Base-by-base conservation (phyloP, 495 filamentous ascomycete species). In the Podospora comata region DNA sequence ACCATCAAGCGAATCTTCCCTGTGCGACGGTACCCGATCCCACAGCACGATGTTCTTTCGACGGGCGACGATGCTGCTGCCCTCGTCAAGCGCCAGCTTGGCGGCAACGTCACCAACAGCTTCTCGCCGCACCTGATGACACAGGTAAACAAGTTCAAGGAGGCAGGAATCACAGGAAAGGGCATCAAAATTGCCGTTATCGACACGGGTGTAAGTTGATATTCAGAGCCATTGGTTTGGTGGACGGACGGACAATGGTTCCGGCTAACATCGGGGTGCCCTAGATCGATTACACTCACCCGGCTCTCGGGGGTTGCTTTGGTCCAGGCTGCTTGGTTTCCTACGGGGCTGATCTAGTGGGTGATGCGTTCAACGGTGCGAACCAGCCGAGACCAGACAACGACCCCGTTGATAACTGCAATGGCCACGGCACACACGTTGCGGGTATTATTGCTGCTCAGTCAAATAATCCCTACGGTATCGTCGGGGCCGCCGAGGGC, bases 241-340 rank as follows among this genome's bases (percentile, higher is more conserved):
- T 48, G 15, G 39, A 2, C 39, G 5, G 39, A 48, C 39, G 39
- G 5, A 16, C 34, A 16, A n/a, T 11, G 19, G 18, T 11, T n/a
- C 5, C 65, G 20, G 53, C 73, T 76, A 66, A 77, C 69, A 39
- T 18, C 56, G 27, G 11, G 7, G 58, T 63, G n/a, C 32, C 27
- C 23, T 30, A 82, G 80, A 82, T 84, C 69, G 86, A 88, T 71
- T 88, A 86, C 69, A 81, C 70, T 0, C 86, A 88, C 65, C 85
- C 86, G 4, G 84, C 85, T 9, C 80, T 88, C 4, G 86, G 86
- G 27, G 86, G 86, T 62, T 86, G 85, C 66, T 83, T 86, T 70
- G 82, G 85, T 5, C 68, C 76, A 4, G 84, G 82, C 39, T 88
- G 84, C 71, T 72, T 86, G 72, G 83, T 88, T 54, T 78, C 77